phyloP scores from a whole-genome alignment of 345 rosid genomes.

The Salix udensis region DNA sequence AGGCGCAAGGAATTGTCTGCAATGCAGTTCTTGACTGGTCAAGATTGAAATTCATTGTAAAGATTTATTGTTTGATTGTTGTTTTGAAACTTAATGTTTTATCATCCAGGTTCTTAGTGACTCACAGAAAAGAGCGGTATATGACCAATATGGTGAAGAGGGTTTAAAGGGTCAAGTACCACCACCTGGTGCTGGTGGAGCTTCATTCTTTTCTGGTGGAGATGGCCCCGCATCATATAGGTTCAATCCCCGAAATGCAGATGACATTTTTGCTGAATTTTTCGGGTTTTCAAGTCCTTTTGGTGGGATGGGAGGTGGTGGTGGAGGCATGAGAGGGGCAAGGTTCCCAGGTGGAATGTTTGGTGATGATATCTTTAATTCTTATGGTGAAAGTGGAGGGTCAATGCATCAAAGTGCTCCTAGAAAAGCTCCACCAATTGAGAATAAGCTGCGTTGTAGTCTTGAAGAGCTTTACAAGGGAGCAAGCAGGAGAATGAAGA shows the following conservation, averaged over 20 bases:
- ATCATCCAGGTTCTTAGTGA: conserved; percentile 5
- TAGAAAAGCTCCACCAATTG: conserved; percentile 12
- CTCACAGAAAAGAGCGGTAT: conserved; percentile 5
- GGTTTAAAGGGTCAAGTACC: conserved; percentile 11
- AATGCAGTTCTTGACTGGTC: background rate
- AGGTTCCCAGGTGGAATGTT: conserved; percentile 7
- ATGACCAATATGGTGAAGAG: conserved; percentile 12
- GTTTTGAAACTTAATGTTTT: background rate
- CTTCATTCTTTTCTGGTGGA: background rate
- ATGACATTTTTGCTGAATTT: conserved; percentile 10
- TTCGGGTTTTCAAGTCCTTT: background rate
- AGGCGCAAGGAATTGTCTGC: background rate
- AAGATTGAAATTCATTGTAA: too few relatives aligned
- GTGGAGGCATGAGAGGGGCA: background rate
- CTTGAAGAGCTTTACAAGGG: conserved; percentile 18
- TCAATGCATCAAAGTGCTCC: conserved; percentile 8
- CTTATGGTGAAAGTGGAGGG: background rate
- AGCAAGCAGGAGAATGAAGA: conserved; percentile 3
- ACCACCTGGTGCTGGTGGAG: conserved; percentile 8
- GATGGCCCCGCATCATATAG: background rate
- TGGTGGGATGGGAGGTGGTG: conserved; percentile 2
- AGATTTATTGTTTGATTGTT: background rate
- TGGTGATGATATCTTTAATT: conserved; percentile 6
- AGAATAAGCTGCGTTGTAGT: conserved; percentile 12
- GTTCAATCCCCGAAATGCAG: conserved; percentile 10